A percentile compares a stretch with the other conserved stretches of the same genome.
phyloP scores from a whole-genome alignment of 371 early-diverging fungal species.

The Mortierella sp. region DNA sequence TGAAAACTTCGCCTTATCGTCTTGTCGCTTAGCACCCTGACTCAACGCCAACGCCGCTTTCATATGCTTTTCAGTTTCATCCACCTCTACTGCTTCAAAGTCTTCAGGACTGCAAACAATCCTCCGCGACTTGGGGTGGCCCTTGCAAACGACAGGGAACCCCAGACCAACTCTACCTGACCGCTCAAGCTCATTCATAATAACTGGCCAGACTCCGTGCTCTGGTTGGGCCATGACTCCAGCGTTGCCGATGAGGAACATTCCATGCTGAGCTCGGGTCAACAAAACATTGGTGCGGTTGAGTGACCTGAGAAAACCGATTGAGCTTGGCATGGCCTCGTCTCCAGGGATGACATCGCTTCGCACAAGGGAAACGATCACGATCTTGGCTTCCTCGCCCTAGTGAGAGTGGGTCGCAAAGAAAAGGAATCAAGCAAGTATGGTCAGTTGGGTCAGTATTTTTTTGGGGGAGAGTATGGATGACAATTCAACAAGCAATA shows the following conservation, averaged over 20 bases:
- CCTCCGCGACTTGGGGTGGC: slow-evolving; percentile 53
- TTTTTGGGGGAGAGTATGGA: neutral
- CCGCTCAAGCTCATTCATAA: slow-evolving; percentile 34
- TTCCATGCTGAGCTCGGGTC: slow-evolving; percentile 73
- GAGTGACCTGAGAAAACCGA: slow-evolving; percentile 83
- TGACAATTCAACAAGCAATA: too few species aligned
- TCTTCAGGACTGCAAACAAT: slow-evolving; percentile 28
- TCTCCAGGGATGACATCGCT: slow-evolving; percentile 57
- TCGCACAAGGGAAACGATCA: slow-evolving; percentile 73
- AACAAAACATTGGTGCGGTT: slow-evolving; percentile 86
- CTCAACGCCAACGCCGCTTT: too few species aligned
- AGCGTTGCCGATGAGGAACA: slow-evolving; percentile 72
- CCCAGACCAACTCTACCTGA: slow-evolving; percentile 55
- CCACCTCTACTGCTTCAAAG: slow-evolving; percentile 22
- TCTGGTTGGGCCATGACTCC: slow-evolving; percentile 36
- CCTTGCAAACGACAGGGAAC: slow-evolving; percentile 61
- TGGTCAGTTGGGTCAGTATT: neutral
- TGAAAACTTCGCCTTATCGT: too few species aligned
- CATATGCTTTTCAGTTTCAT: too few species aligned
- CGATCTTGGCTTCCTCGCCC: slow-evolving; percentile 61
- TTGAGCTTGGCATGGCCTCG: slow-evolving; percentile 26
- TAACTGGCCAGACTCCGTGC: slow-evolving; percentile 57
- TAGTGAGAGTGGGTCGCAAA: neutral
- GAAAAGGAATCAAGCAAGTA: neutral
- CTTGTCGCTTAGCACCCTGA: too few species aligned